Evolutionary conservation across 2,329 filamentous ascomycete genomes (phyloP), one percentile per base, ranked within the genome.

Genomic region (Chaetomium sp.): DNA sequence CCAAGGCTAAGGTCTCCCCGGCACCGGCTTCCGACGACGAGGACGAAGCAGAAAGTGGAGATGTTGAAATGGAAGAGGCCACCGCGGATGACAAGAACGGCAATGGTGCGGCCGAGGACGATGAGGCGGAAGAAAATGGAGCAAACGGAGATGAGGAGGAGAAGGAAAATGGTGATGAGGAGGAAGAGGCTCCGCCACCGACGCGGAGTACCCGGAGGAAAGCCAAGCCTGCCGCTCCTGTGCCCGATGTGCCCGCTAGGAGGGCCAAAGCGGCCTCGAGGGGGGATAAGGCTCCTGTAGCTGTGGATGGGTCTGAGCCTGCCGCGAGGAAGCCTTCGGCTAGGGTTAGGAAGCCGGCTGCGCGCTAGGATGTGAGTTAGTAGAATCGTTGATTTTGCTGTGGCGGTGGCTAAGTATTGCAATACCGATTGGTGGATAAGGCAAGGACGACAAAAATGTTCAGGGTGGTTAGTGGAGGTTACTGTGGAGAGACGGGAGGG

Each of bases 41-140:
- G 1, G 34, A 40, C 3, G 42, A 32, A 42, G 12, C 37, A 14
- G 49, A 49, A n/a, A 40, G 37, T 32, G 54, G 50, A 9, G 59
- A 59, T 36, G 52, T 57, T 9, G 54, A 56, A 10, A 56, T 57
- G 54, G 52, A 52, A 12, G 53, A 58, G 14, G 53, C 48, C 6
- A 53, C 19, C 19, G 3, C 19, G 19, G 19, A 27, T 27, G 19
- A 3, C 19, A 27, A 27, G 19, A 27, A 46, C 10, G 47, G 52
- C 8, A 5, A 49, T 4, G 47, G 33, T 6, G 38, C 50, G 19
- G 50, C 43, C 11, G 43, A 53, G 4, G 46, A 52, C 6, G 44
- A 52, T 10, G 46, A 48, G 9, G 49, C 43, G 10, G 27, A 44
- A 27, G 27, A 43, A 38, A 44, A 35, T 1, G 19, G 19, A 27